Percentiles rank a stretch among this genome's conserved stretches.
Conservation (phyloP, 2,329 filamentous ascomycete species). For the Botrytis porri region DNA sequence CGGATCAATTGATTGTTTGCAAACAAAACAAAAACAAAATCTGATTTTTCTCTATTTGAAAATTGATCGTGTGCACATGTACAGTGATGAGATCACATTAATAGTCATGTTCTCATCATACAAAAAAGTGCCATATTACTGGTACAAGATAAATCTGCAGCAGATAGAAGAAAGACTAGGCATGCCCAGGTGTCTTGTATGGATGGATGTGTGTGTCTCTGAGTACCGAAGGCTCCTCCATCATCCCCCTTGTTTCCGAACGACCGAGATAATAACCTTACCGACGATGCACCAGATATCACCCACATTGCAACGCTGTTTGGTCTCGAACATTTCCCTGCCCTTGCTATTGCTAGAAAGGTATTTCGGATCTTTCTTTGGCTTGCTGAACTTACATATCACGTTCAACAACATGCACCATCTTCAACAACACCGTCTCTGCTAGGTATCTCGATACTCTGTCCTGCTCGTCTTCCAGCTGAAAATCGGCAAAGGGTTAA, state of each 20-base stretch:
- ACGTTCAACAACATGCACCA: background rate
- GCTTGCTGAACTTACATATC: background rate
- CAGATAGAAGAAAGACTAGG: background rate
- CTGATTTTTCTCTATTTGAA: background rate
- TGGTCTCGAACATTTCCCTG: background rate
- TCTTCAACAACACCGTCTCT: background rate
- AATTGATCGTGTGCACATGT: conserved; percentile 4
- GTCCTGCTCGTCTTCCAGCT: background rate
- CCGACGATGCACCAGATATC: background rate
- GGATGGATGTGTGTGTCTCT: background rate
- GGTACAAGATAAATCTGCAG: background rate
- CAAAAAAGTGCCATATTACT: background rate
- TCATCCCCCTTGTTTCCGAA: conserved; percentile 13
- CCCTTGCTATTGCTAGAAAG: background rate
- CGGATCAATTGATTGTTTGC: conserved; percentile 13
- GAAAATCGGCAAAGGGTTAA: background rate
- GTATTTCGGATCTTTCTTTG: background rate
- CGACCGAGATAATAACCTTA: conserved; percentile 10
- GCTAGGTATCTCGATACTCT: background rate
- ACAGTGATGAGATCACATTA: background rate
- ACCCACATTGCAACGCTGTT: background rate
- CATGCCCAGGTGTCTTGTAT: no score
- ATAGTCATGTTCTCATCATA: background rate
- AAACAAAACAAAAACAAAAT: background rate
- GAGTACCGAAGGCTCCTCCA: conserved; percentile 5